Percentiles rank a stretch among this genome's conserved stretches.
Evolutionary conservation across 306 rosid genomes (phyloP).

Genomic region (Vigna nakashimae): DNA sequence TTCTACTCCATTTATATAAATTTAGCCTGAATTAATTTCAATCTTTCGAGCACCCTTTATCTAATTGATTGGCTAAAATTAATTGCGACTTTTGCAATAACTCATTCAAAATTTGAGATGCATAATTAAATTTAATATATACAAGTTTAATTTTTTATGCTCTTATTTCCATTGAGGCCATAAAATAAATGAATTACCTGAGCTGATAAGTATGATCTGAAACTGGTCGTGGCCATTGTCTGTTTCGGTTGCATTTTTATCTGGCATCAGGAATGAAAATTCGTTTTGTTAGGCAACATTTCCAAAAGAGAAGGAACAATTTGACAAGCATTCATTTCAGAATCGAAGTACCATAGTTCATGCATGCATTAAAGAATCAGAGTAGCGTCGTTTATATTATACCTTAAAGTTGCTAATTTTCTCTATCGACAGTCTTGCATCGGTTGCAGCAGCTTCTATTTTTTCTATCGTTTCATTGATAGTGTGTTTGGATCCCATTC

Average conservation of each 20-base stretch:
- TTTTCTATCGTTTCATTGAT: slow-evolving; percentile 70
- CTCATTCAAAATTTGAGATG: no score
- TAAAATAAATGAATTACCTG: slow-evolving; percentile 56
- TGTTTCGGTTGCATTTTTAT: slow-evolving; percentile 65
- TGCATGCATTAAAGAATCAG: not conserved
- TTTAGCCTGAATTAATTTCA: no score
- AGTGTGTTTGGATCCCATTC: slow-evolving; percentile 70
- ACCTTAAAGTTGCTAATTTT: slow-evolving; percentile 66
- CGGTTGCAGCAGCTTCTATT: slow-evolving; percentile 84
- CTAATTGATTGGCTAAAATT: no score
- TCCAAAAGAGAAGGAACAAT: not conserved
- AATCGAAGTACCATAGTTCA: not conserved
- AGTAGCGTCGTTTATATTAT: slow-evolving; percentile 27
- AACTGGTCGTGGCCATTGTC: slow-evolving; percentile 56
- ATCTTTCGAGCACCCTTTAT: no score
- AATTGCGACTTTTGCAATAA: no score
- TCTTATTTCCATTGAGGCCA: not conserved
- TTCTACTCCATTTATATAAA: no score
- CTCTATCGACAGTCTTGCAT: slow-evolving; percentile 62
- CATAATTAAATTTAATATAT: no score
- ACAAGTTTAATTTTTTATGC: no score
- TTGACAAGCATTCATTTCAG: not conserved
- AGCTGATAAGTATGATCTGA: slow-evolving; percentile 76
- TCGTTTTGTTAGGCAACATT: not conserved
- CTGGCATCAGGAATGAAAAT: slow-evolving; percentile 48